Base-by-base conservation (phyloP, 1,284 basidiomycete species). In the Cerrena zonata region DNA sequence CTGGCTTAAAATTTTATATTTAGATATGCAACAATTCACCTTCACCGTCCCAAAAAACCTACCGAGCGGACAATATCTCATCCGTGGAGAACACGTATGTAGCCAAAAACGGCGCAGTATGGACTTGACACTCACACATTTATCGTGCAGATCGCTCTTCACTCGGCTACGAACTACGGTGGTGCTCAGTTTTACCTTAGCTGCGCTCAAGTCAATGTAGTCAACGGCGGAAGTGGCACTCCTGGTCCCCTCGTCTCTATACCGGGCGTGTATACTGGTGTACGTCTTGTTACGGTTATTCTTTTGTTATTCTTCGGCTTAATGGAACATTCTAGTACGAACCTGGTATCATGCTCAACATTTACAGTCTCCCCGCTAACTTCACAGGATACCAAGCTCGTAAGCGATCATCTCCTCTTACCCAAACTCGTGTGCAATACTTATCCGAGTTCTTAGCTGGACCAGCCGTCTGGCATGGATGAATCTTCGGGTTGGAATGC, bases 271-370 rank as follows among this genome's bases (percentile, higher is more conserved):
- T 50, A 50, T 30, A 45, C 67, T 37, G 69, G 67, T 34, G 52
- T 59, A 48, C 39, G 55, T 58, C 27, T 5, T 36, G 4, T 21
- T 15, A 7, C 25, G 43, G 10, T 5, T 15, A 23, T 45, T 15
- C 12, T 10, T 45, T 25, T 11, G 43, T 5, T 5, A 10, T 45
- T 18, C 24, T 5, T 11, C 37, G 5, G 10, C 22, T 5, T 47
- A n/a, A 5, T 11, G n/a, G 4, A 5, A 7, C 4, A 13, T 43
- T 21, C 4, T 25, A 53, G 50, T 49, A 59, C 54, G 61, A 63
- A 39, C 59, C 61, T 19, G 59, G 61, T 23, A 63, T 62, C 41
- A 46, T 60, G 34, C 58, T 62, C 57, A 61, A 64, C 53, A 64
- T 64, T 54, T 60, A 64, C 59, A 56, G 58, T 51, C 51, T 52